Conservation (phyloP, 2,329 filamentous ascomycete genomes). For the Ascochyta koolunga region DNA sequence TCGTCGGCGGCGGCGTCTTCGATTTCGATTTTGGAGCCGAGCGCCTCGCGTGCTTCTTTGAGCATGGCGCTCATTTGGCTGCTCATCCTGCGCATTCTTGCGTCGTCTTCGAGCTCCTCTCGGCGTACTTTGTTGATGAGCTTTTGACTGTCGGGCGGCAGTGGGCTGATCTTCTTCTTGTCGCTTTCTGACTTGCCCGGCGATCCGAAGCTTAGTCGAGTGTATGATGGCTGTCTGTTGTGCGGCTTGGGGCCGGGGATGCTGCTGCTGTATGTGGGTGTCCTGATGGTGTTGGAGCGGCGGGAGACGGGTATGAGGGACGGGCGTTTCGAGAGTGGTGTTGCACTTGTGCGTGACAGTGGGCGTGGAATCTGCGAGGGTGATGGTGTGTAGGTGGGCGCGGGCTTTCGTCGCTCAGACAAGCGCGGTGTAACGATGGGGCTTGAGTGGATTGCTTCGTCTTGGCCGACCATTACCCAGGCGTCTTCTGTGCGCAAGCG, state of each 20-base stretch:
- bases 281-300: constrained; percentile 39
- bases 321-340: constrained; percentile 34
- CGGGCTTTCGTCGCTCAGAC: constrained; percentile 40
- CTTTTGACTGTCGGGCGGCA: constrained; percentile 71
- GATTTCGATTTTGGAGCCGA: constrained; percentile 61
- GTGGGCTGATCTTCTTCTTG: constrained; percentile 37
- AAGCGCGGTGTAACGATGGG: constrained; percentile 48
- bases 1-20: constrained; percentile 36
- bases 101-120: constrained; percentile 79
- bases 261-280: constrained; percentile 23
- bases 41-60: constrained; percentile 81
- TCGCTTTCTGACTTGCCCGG: constrained; percentile 31
- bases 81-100: constrained; percentile 80
- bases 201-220: constrained; percentile 41
- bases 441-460: constrained; percentile 62
- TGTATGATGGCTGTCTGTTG: constrained; percentile 34
- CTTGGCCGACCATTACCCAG: constrained; percentile 55
- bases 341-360: constrained; percentile 27
- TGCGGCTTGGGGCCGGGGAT: constrained; percentile 10
- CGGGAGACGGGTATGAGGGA: constrained; percentile 55
- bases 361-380: constrained; percentile 47
- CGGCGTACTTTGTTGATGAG: constrained; percentile 73
- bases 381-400: constrained; percentile 32
- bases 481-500: constrained; percentile 55
- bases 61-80: constrained; percentile 84